A percentile compares a stretch with the other conserved stretches of the same genome.
phyloP scores from a whole-genome alignment of 495 filamentous ascomycete species.

The Podospora anserina region DNA sequence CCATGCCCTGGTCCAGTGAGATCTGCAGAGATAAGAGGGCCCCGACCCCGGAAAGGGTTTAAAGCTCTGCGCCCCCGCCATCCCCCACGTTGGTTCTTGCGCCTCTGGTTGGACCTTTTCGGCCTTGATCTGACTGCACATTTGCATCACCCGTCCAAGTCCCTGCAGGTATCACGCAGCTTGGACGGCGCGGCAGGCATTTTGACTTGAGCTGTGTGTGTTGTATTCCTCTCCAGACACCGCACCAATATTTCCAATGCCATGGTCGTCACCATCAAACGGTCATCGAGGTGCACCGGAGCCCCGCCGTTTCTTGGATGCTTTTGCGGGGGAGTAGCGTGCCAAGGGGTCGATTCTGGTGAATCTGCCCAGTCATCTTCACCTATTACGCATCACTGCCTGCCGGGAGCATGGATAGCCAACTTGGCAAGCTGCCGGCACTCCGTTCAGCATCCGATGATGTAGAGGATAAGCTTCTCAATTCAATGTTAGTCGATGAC shows the following conservation, averaged over 20 bases:
- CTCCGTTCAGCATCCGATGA: not conserved
- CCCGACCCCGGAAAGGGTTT: not conserved
- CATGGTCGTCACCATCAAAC: not conserved
- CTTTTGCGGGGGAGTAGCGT: not conserved
- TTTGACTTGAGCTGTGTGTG: not conserved
- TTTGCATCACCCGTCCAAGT: not conserved
- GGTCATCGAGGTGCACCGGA: not conserved
- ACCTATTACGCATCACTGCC: not conserved
- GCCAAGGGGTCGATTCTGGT: not conserved
- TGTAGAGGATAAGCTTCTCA: not conserved
- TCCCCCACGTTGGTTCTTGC: not conserved
- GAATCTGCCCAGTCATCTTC: not conserved
- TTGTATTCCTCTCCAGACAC: not conserved
- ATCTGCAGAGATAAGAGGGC: slow-evolving; percentile 1
- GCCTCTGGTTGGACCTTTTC: not conserved
- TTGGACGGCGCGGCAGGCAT: not conserved
- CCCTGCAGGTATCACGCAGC: not conserved
- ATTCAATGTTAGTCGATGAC: not conserved
- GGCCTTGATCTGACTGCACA: not conserved
- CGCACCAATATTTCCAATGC: not conserved
- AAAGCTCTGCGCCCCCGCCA: not conserved
- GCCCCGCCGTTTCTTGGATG: not conserved
- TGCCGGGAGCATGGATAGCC: not conserved
- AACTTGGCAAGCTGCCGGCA: not conserved
- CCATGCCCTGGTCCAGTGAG: not conserved